Base-by-base conservation (phyloP, 179 eudicot species). In the Sideroxylon spinosum region DNA sequence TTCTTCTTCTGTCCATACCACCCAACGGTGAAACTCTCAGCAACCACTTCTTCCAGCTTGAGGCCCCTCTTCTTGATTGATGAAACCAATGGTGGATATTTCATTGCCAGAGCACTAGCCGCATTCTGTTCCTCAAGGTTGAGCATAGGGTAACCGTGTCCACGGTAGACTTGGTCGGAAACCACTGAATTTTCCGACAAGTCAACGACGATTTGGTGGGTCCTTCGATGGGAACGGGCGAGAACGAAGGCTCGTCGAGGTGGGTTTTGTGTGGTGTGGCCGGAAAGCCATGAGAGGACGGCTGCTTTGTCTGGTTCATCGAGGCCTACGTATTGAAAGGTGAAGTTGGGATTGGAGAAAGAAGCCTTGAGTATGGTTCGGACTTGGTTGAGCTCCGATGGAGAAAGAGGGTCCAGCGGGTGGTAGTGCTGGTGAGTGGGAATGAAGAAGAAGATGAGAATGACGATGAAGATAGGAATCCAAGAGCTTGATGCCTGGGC, bases 381-480 rank as follows among this genome's bases (percentile, higher is more conserved):
- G 62, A 84, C 86, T 82, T 79, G 83, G 22, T 19, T 76, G 78
- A 88, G 82, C 71, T 86, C 87, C 7, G 25, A 67, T 52, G 82
- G 91, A 44, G 83, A 76, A 9, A 88, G 85, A 26, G 86, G 77
- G 76, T 87, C 86, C n/a, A 86, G 76, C 8, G 87, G 84, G 75
- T 84, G 80, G 79, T 69, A 72, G 80, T 14, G 71, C 82, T n/a
- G 69, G 14, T 23, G 71, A 53, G 49, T 19, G 37, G 2, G 29
- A 62, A 28, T 7, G 68, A 69, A n/a, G 66, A 76, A 73, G 73
- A 26, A 52, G 56, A 52, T 9, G 56, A 7, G 0, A 3, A 52
- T 52, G 12, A 52, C 56, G 16, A 52, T 37, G 4, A 37, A 37
- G 3, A 37, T 46, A 70, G 64, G 44, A 71, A 50, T 16, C 52